phyloP scores from a whole-genome alignment of 2,329 filamentous ascomycete species.

The Botryotinia narcissicola region DNA sequence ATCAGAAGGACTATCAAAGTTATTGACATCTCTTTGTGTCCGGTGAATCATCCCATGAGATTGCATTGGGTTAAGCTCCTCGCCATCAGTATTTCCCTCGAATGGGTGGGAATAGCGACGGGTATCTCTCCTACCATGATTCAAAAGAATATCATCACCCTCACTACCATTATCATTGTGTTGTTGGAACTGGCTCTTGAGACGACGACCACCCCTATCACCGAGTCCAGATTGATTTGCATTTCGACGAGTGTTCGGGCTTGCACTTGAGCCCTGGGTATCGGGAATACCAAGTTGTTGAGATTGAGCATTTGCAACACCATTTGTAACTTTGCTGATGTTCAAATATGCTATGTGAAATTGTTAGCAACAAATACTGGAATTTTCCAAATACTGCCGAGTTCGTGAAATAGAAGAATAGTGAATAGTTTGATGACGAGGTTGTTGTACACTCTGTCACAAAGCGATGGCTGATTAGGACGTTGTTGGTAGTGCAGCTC shows the following conservation, averaged over 20 bases:
- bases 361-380: background rate
- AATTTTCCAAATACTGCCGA: background rate
- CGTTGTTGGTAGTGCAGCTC: background rate
- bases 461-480: background rate
- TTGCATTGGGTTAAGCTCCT: background rate
- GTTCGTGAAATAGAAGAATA: background rate
- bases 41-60: background rate
- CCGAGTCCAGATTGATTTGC: background rate
- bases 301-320: background rate
- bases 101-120: background rate
- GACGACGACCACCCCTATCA: background rate
- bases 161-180: background rate
- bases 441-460: background rate
- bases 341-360: slow-evolving; percentile 3
- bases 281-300: background rate
- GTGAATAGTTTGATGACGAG: background rate
- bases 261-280: background rate
- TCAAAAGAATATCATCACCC: background rate
- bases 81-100: background rate
- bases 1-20: background rate
- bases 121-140: background rate
- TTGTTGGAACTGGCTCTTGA: background rate
- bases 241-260: background rate
- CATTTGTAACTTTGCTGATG: background rate
- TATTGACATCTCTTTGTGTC: background rate